Evolutionary conservation across 2,329 filamentous ascomycete genomes (phyloP), one percentile per base, ranked within the genome.

Genomic region (Diaporthe destruens): DNA sequence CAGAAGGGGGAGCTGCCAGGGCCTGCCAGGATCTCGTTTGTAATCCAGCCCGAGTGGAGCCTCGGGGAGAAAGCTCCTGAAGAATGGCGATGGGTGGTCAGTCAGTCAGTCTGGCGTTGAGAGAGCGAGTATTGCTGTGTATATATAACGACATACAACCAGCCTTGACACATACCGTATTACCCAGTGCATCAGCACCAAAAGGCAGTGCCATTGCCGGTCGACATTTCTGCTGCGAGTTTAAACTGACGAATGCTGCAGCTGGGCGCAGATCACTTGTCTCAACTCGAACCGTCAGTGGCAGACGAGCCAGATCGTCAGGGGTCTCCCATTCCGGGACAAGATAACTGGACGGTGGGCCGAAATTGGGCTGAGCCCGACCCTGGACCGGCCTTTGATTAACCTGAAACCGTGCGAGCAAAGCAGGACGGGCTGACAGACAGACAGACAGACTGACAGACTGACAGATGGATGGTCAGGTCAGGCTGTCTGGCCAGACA

Each of bases 371-470:
- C 56, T 57, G 55, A 70, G 53, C 42, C 68, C 44, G 68, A 53
- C 68, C 55, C 68, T 70, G 49, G 56, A 61, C 61, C 57, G 53
- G 55, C 47, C 29, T 54, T 53, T 70, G 68, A 70, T 70, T 61
- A 70, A 70, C 68, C 55, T 70, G 68, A 70, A 70, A 70, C 68
- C 55, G 68, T 61, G 44, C 44, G 36, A 59, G 55, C 68, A 44
- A 34, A 53, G n/a, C 29, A 51, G 59, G n/a, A 47, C 44, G 44
- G 44, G 20, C 42, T 7, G 42, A 44, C 3, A 47, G 44, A 54
- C 16, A 14, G 51, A n/a, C 29, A 29, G 16, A 14, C 39, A 42
- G 14, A 16, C n/a, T n/a, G n/a, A 29, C 29, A 29, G 29, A 29
- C 29, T 29, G 29, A 29, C 5, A 29, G 29, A 29, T 29, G 5